These are phyloP conservation scores for Achlya hypogyna DNA, from an alignment of 352 stramenopile species.

Conservation along the genomic window DNA sequence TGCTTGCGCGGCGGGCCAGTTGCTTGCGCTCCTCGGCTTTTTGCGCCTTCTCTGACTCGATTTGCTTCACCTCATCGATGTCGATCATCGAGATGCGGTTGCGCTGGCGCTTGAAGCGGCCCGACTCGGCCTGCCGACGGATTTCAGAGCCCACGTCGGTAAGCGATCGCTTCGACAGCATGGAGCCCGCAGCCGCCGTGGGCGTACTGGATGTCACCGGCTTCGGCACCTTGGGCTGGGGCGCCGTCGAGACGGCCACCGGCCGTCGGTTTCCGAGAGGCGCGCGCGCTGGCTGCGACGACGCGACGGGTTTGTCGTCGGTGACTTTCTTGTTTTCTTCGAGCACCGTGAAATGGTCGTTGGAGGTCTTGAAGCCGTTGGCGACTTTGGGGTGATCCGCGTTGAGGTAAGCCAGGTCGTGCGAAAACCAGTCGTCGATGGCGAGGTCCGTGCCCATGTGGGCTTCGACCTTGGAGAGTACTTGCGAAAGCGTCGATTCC, in stretches of 20 bases:
- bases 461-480: not conserved
- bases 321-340: slow-evolving; percentile 1
- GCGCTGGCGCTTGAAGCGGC: slow-evolving; percentile 72
- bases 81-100: slow-evolving; percentile 85
- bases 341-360: slow-evolving; percentile 16
- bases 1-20: slow-evolving; percentile 14
- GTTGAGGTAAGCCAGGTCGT: slow-evolving; percentile 18
- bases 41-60: slow-evolving; percentile 74
- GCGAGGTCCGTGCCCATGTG: not conserved
- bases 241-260: not conserved
- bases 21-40: slow-evolving; percentile 78
- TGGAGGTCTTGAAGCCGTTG: not conserved
- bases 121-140: slow-evolving; percentile 68
- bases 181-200: not conserved
- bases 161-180: slow-evolving; percentile 18
- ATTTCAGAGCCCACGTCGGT: slow-evolving; percentile 69
- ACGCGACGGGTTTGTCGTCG: not conserved
- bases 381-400: slow-evolving; percentile 1
- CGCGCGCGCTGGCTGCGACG: not conserved
- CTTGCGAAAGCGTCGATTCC: slow-evolving; percentile 6
- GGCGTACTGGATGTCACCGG: not conserved
- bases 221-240: not conserved
- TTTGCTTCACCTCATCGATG: slow-evolving; percentile 82
- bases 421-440: slow-evolving; percentile 18
- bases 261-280: not conserved